Conservation (phyloP, 2,329 filamentous ascomycete genomes). For the Cordyceps farinosa region DNA sequence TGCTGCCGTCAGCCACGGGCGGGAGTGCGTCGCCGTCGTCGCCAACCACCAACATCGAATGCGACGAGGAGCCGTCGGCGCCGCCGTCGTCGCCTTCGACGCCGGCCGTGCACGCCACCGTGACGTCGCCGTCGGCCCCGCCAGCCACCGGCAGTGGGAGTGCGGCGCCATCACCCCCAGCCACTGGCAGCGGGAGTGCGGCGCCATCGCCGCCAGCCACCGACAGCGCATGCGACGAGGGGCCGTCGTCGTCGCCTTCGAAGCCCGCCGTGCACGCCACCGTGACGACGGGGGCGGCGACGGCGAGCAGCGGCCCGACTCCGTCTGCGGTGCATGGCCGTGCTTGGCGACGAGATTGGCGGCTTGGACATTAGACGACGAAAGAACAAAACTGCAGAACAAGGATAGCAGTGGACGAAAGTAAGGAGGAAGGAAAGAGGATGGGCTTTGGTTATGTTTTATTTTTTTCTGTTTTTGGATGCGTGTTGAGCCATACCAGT, state of each 20-base stretch:
- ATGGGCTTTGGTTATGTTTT: not conserved
- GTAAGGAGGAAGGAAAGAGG: not conserved
- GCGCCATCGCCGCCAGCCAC: not conserved
- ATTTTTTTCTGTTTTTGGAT: not conserved
- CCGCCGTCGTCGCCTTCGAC: not conserved
- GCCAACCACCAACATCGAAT: not conserved
- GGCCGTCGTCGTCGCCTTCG: not conserved
- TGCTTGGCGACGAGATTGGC: slow-evolving; percentile 9
- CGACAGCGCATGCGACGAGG: not conserved
- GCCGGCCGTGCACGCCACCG: not conserved
- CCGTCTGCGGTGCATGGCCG: not conserved
- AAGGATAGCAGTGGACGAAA: not conserved
- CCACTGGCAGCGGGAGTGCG: too few relatives aligned
- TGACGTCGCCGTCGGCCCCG: not conserved
- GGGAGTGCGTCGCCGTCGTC: not conserved
- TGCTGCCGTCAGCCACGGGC: too few relatives aligned
- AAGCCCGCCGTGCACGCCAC: not conserved
- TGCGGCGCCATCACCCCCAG: too few relatives aligned
- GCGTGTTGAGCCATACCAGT: slow-evolving; percentile 2
- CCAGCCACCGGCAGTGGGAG: too few relatives aligned
- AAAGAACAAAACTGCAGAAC: not conserved
- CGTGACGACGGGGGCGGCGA: not conserved
- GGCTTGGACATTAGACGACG: not conserved
- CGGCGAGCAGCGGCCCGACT: not conserved
- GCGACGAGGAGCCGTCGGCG: too few relatives aligned